Evolutionary conservation across 495 filamentous ascomycete species (phyloP).

Genomic region (Glarea lozoyensis): DNA sequence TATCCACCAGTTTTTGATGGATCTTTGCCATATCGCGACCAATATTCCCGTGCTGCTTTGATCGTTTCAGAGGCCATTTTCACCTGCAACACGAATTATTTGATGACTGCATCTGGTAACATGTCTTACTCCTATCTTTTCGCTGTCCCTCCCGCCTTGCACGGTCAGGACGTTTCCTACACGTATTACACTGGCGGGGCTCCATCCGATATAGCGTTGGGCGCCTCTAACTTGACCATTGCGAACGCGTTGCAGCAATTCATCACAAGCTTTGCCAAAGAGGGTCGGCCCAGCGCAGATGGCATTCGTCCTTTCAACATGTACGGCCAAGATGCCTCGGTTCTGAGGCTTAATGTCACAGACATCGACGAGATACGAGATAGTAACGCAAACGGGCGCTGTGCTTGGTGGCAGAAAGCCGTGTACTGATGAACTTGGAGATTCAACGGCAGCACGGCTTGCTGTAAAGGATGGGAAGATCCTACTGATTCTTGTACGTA

Average conservation of each 20-base stretch:
- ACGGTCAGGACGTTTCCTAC: slow-evolving; percentile 45
- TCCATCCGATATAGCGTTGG: not conserved
- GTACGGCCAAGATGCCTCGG: slow-evolving; percentile 10
- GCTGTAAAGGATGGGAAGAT: not conserved
- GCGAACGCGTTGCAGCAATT: slow-evolving; percentile 51
- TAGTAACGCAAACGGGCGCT: slow-evolving; percentile 20
- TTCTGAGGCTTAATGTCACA: slow-evolving; percentile 11
- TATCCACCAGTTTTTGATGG: slow-evolving; percentile 30
- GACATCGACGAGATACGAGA: slow-evolving; percentile 12
- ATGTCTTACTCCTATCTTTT: slow-evolving; percentile 50
- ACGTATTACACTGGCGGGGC: slow-evolving; percentile 48
- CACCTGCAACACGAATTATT: slow-evolving; percentile 39
- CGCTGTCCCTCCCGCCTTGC: slow-evolving; percentile 46
- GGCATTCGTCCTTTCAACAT: slow-evolving; percentile 9
- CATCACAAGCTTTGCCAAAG: slow-evolving; percentile 45
- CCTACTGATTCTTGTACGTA: not conserved
- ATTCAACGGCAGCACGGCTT: not conserved
- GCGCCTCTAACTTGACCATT: slow-evolving; percentile 12
- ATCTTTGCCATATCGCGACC: slow-evolving; percentile 31
- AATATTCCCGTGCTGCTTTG: slow-evolving; percentile 27
- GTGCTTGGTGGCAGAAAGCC: slow-evolving; percentile 40
- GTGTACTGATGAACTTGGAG: slow-evolving; percentile 2
- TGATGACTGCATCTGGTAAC: slow-evolving; percentile 18
- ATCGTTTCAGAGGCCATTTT: slow-evolving; percentile 33
- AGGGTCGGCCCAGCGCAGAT: slow-evolving; percentile 21